Evolutionary conservation across 257 asterid species (phyloP).

Genomic region (Lycium barbarum): DNA sequence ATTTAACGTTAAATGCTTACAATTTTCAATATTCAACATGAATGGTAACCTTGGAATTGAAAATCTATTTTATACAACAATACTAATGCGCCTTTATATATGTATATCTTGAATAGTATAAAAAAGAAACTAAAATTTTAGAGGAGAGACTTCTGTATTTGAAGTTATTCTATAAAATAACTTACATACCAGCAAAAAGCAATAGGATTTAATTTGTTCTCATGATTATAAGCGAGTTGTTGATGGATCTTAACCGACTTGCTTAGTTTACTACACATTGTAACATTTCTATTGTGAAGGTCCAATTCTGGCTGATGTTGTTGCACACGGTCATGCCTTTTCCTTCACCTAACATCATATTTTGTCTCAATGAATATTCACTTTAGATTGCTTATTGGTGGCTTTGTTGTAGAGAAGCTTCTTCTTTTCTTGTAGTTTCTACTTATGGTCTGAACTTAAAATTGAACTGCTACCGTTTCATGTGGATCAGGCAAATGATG

Average conservation of each 20-base stretch:
- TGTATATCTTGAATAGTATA: too few relatives aligned
- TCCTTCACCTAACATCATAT: too few relatives aligned
- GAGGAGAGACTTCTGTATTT: too few relatives aligned
- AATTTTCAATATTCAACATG: too few relatives aligned
- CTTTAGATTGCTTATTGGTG: background rate
- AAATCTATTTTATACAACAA: too few relatives aligned
- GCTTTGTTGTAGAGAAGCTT: background rate
- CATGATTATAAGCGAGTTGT: background rate
- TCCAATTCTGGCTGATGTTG: background rate
- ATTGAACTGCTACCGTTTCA: conserved; percentile 30
- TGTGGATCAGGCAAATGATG: conserved; percentile 86
- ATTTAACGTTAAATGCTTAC: too few relatives aligned
- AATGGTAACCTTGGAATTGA: too few relatives aligned
- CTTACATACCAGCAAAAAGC: background rate
- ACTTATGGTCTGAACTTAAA: background rate
- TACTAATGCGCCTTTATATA: too few relatives aligned
- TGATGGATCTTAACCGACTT: background rate
- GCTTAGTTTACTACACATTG: background rate
- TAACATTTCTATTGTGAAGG: background rate
- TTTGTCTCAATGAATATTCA: too few relatives aligned
- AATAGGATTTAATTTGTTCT: background rate
- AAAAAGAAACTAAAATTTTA: too few relatives aligned
- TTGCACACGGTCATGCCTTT: background rate
- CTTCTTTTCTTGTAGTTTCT: background rate
- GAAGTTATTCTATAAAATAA: background rate